phyloP scores from a whole-genome alignment of 1,284 basidiomycete species.

The Meira miltonrushii region DNA sequence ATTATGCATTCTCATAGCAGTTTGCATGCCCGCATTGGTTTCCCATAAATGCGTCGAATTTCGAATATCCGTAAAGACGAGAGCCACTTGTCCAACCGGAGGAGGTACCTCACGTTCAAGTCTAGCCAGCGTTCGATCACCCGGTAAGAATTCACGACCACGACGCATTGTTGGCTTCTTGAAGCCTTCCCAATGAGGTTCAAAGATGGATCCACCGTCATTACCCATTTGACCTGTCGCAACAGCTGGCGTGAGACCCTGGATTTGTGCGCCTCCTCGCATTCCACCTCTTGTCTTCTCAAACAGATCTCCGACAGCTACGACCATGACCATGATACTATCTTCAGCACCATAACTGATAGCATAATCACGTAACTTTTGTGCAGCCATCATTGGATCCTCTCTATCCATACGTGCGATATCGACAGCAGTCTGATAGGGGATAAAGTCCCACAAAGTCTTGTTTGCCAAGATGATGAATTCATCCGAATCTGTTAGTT shows the following conservation, averaged over 20 bases:
- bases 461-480: constrained; percentile 93
- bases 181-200: constrained; percentile 23
- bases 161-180: constrained; percentile 36
- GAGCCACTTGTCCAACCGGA: constrained; percentile 79
- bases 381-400: constrained; percentile 94
- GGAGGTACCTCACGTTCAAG: constrained; percentile 79
- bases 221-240: constrained; percentile 53
- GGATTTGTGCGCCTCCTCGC: background rate
- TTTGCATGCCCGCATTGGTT: constrained; percentile 89
- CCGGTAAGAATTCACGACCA: constrained; percentile 31
- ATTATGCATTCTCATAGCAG: constrained; percentile 90
- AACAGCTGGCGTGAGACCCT: too few relatives aligned
- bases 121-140: constrained; percentile 56
- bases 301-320: constrained; percentile 77
- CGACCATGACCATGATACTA: constrained; percentile 96
- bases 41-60: constrained; percentile 98
- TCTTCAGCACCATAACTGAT: constrained; percentile 93
- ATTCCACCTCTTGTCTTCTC: constrained; percentile 56
- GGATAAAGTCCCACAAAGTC: constrained; percentile 88
- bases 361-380: constrained; percentile 92
- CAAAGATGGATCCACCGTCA: constrained; percentile 34
- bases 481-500: constrained; percentile 80
- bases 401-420: constrained; percentile 76
- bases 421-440: constrained; percentile 93
- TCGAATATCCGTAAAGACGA: constrained; percentile 97